Base-by-base conservation (phyloP, 495 filamentous ascomycete genomes). In the Penicillium daleae region DNA sequence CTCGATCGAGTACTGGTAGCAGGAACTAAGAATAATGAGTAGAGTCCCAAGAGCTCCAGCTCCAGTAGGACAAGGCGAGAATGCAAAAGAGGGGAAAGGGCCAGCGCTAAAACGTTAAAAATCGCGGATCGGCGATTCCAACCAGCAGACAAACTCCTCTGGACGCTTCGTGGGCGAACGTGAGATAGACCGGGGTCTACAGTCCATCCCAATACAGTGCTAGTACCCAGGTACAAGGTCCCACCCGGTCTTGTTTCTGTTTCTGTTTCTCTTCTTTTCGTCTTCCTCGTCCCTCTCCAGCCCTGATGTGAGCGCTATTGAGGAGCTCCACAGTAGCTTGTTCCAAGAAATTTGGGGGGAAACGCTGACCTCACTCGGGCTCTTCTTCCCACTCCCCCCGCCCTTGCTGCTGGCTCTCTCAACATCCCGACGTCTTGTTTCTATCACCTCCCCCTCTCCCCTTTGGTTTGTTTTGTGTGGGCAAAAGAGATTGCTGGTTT, bases 281-380 rank as follows among this genome's bases (percentile, higher is more conserved):
- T 56, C 10, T 26, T 39, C n/a, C 15, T 33, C 29, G 50, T 44
- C 42, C 39, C 22, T 24, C 42, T 46, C 39, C 64, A 60, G 48
- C 46, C 57, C 48, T 57, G 57, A 67, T 70, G 68, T 62, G 61
- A 67, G 56, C 53, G 67, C 37, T 70, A 70, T 57, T 70, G 59
- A 70, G 60, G 67, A 67, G 56, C 67, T 66, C 58, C 64, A 67
- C 61, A 13, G 42, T 35, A 50, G 46, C 56, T 61, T 54, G 65
- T 66, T 62, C 63, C 57, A 64, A 56, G 6, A 44, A 44, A 64
- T 66, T 61, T 61, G 52, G 55, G 42, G 42, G n/a, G 42, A 24
- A 32, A 46, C 48, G 39, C 33, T 62, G 60, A 66, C 58, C 54
- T 62, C 60, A 62, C 57, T 59, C 54, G n/a, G 2, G 35, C 29